Percentiles rank a stretch among this genome's conserved stretches.
Evolutionary conservation across 1,139 yeast genomes (phyloP).

Genomic region (Debaryomycetaceae sp.): DNA sequence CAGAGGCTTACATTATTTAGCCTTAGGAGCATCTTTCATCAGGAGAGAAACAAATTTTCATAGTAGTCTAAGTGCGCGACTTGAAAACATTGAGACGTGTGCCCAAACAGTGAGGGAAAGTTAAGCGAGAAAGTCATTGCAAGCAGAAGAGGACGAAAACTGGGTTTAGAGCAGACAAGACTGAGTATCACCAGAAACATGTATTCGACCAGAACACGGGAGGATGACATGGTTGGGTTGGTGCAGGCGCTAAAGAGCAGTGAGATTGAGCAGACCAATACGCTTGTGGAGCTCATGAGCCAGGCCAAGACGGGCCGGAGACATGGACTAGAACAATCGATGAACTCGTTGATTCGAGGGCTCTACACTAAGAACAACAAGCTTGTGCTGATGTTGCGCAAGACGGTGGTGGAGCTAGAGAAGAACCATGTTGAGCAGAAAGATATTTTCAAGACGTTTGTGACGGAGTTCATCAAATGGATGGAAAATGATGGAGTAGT

Average conservation of each 20-base stretch:
- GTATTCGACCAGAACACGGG: background rate
- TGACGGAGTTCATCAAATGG: slow-evolving; percentile 42
- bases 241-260: background rate
- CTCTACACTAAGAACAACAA: slow-evolving; percentile 39
- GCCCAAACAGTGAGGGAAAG: too few species aligned
- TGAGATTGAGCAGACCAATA: background rate
- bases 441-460: slow-evolving; percentile 32
- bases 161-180: too few species aligned
- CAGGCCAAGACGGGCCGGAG: background rate
- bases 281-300: background rate
- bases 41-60: too few species aligned
- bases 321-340: background rate
- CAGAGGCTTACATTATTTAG: too few species aligned
- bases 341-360: slow-evolving; percentile 32
- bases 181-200: slow-evolving; percentile 8
- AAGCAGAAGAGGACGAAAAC: too few species aligned
- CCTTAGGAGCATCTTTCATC: too few species aligned
- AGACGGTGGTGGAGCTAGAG: slow-evolving; percentile 14
- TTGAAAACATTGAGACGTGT: too few species aligned
- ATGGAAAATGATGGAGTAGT: slow-evolving; percentile 30
- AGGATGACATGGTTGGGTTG: background rate
- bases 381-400: slow-evolving; percentile 23
- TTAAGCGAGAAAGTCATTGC: too few species aligned
- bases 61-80: too few species aligned
- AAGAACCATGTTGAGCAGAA: slow-evolving; percentile 16